Evolutionary conservation across 2,329 filamentous ascomycete genomes (phyloP).

Genomic region (Beauveria sp.): DNA sequence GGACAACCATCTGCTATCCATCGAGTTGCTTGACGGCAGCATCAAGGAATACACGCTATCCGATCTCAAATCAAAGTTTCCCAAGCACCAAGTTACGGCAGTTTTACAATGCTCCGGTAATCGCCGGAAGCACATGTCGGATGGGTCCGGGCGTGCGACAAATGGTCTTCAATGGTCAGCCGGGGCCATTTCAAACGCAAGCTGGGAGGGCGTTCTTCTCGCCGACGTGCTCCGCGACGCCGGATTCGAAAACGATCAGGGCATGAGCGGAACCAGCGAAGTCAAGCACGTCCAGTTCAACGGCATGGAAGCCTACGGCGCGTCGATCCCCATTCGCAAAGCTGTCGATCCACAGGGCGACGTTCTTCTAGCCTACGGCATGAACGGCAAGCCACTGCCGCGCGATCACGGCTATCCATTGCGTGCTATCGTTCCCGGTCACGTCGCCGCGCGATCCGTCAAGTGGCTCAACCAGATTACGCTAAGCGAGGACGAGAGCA

Average conservation of each 20-base stretch:
- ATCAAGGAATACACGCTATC: constrained; percentile 43
- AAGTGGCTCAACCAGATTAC: constrained; percentile 62
- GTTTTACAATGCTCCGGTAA: constrained; percentile 55
- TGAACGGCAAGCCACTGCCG: constrained; percentile 58
- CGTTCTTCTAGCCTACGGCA: constrained; percentile 57
- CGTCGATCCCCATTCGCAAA: constrained; percentile 52
- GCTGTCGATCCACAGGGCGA: constrained; percentile 54
- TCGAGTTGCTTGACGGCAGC: constrained; percentile 49
- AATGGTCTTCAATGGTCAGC: constrained; percentile 53
- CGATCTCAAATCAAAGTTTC: constrained; percentile 46
- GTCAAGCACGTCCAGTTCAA: constrained; percentile 49
- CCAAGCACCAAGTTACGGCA: constrained; percentile 42
- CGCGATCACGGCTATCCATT: constrained; percentile 61
- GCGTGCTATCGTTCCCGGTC: constrained; percentile 54
- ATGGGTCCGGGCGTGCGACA: constrained; percentile 33
- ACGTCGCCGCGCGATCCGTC: constrained; percentile 59
- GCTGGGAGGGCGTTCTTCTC: constrained; percentile 50
- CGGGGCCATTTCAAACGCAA: constrained; percentile 53
- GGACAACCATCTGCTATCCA: constrained; percentile 37
- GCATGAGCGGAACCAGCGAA: constrained; percentile 28
- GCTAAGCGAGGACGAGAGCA: constrained; percentile 58
- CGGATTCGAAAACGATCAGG: constrained; percentile 37
- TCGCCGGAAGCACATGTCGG: constrained; percentile 51
- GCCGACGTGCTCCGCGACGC: constrained; percentile 49
- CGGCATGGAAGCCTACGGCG: constrained; percentile 52